Conservation (phyloP, 1,284 basidiomycete genomes). For the Rhodofomes roseus region DNA sequence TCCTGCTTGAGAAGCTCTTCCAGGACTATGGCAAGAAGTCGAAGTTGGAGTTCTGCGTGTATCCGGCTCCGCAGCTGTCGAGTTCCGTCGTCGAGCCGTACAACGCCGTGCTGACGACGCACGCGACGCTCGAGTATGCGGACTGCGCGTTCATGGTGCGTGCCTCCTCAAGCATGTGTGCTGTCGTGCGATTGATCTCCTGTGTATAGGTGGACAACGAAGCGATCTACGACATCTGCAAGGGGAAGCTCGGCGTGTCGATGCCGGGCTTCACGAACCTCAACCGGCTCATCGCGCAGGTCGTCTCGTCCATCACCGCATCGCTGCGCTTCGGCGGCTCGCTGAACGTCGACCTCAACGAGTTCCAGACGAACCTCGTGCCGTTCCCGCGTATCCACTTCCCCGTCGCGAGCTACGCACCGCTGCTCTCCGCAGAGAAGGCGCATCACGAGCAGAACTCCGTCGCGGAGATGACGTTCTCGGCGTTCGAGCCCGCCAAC, state of each 20-base stretch:
- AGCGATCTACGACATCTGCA: conserved; percentile 99
- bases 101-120: conserved; percentile 98
- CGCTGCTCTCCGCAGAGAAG: conserved; percentile 86
- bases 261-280: conserved; percentile 93
- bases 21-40: conserved; percentile 99
- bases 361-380: conserved; percentile 99
- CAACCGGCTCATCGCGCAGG: conserved; percentile 96
- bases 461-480: conserved; percentile 94
- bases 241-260: conserved; percentile 85
- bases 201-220: conserved; percentile 83
- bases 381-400: conserved; percentile 99
- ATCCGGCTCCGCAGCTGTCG: conserved; percentile 92
- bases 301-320: conserved; percentile 97
- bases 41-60: conserved; percentile 98
- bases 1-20: conserved; percentile 93
- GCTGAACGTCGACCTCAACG: conserved; percentile 96
- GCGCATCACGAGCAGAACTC: conserved; percentile 97
- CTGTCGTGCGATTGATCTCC: not conserved
- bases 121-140: conserved; percentile 98
- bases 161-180: not conserved
- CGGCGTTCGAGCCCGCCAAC: conserved; percentile 96
- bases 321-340: conserved; percentile 98
- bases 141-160: conserved; percentile 97
- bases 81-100: conserved; percentile 99
- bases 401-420: conserved; percentile 95